Conservation (phyloP, 371 early-diverging fungal species). For the Rhizomucor miehei region DNA sequence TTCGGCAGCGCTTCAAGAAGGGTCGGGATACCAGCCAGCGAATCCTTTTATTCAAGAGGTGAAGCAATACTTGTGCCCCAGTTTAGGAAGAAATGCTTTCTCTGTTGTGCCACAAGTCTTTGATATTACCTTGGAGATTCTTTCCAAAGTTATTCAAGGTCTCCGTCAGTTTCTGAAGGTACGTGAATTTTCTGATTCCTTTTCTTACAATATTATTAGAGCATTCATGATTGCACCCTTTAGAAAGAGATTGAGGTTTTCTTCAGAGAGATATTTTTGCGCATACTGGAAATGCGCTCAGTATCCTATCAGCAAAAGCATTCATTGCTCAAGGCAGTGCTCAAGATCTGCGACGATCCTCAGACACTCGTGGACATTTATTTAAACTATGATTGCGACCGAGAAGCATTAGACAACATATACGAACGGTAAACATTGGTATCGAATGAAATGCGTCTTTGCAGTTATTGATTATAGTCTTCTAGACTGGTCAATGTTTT, state of each 20-base stretch:
- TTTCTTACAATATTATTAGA: background rate
- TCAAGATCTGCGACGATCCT: constrained; percentile 70
- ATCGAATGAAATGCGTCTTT: background rate
- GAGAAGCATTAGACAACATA: constrained; percentile 48
- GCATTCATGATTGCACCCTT: background rate
- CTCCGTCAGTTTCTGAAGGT: constrained; percentile 72
- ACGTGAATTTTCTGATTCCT: background rate
- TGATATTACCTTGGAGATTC: constrained; percentile 79
- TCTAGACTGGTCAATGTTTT: constrained; percentile 49
- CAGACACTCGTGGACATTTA: constrained; percentile 91
- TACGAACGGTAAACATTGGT: constrained; percentile 42
- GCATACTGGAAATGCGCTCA: constrained; percentile 66
- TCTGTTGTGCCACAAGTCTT: constrained; percentile 78
- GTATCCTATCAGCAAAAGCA: constrained; percentile 52
- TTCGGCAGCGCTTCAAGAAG: constrained; percentile 22
- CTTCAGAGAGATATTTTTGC: constrained; percentile 70
- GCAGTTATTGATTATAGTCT: background rate
- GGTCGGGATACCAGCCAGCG: constrained; percentile 13
- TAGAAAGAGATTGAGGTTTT: constrained; percentile 72
- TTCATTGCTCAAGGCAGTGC: constrained; percentile 42
- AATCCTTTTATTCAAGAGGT: constrained; percentile 76
- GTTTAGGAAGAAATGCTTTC: constrained; percentile 75
- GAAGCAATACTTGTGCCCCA: constrained; percentile 82
- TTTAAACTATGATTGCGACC: constrained; percentile 93
- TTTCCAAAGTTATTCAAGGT: constrained; percentile 71